Conservation (phyloP, 2,329 filamentous ascomycete genomes). For the Bertia moriformis region DNA sequence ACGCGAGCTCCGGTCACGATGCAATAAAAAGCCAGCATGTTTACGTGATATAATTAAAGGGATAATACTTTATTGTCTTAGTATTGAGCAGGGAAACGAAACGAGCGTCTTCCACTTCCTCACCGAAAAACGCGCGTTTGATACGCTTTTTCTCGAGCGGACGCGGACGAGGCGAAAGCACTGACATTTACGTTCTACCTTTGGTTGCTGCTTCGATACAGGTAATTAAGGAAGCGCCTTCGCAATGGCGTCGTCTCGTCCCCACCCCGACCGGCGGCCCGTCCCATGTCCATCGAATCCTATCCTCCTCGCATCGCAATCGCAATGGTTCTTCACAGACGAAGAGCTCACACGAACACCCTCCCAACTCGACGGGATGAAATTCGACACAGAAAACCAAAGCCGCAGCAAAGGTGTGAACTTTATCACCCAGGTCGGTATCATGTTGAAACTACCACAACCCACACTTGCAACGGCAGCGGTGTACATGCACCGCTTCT, state of each 20-base stretch:
- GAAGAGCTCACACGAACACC: slow-evolving; percentile 44
- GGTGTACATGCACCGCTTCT: slow-evolving; percentile 51
- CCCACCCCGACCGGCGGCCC: slow-evolving; percentile 5
- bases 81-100: too few species aligned
- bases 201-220: too few species aligned
- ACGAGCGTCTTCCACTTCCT: too few species aligned
- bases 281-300: slow-evolving; percentile 22
- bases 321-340: slow-evolving; percentile 51
- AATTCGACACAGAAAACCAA: slow-evolving; percentile 37
- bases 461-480: slow-evolving; percentile 47
- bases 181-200: too few species aligned
- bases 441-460: slow-evolving; percentile 50
- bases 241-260: background rate
- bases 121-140: too few species aligned
- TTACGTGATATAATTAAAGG: too few species aligned
- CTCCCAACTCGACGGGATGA: slow-evolving; percentile 46
- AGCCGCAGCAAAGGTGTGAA: slow-evolving; percentile 47
- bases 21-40: too few species aligned
- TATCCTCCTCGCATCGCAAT: slow-evolving; percentile 36
- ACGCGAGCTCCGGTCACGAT: too few species aligned
- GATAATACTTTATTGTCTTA: too few species aligned
- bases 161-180: too few species aligned
- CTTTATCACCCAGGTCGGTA: slow-evolving; percentile 52
- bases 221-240: too few species aligned
- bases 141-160: too few species aligned